These are phyloP conservation scores for Babesia bigemina DNA, from an alignment of 169 alveolate species.

Conservation along the genomic window DNA sequence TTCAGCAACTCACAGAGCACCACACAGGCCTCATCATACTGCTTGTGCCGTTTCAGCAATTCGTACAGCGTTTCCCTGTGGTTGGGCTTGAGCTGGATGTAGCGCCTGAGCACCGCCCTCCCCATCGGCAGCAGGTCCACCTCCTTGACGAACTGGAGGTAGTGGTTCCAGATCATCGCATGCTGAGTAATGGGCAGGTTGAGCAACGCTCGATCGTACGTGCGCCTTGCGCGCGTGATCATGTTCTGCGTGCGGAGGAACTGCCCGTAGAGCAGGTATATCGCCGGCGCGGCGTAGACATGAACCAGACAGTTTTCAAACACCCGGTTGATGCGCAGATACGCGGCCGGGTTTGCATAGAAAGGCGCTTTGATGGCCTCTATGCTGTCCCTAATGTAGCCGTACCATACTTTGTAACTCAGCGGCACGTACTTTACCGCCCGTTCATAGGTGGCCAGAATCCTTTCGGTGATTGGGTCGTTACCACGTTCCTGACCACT, in stretches of 20 bases:
- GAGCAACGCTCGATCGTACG: constrained; percentile 82
- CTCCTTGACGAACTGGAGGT: constrained; percentile 78
- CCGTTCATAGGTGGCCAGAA: constrained; percentile 83
- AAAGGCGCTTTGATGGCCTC: constrained; percentile 35
- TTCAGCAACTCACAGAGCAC: constrained; percentile 78
- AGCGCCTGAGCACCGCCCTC: constrained; percentile 79
- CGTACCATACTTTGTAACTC: constrained; percentile 88
- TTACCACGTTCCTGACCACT: background rate
- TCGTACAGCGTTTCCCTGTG: constrained; percentile 81
- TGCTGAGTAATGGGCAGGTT: constrained; percentile 88
- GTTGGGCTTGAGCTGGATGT: constrained; percentile 79
- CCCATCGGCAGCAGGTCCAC: constrained; percentile 74
- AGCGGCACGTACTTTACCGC: constrained; percentile 86
- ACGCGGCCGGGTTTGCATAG: constrained; percentile 59
- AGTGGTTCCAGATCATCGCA: constrained; percentile 83
- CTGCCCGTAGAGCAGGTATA: constrained; percentile 86
- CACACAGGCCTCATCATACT: constrained; percentile 78
- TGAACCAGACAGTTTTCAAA: constrained; percentile 85
- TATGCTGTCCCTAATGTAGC: constrained; percentile 74
- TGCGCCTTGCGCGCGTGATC: constrained; percentile 81
- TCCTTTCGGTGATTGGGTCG: constrained; percentile 62
- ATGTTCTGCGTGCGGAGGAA: constrained; percentile 75
- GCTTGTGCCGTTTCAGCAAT: constrained; percentile 65
- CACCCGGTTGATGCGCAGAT: constrained; percentile 70
- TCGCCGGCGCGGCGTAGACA: constrained; percentile 83